Percentiles rank a stretch among this genome's conserved stretches.
Conservation (phyloP, 257 asterid genomes). For the Paulownia fortunei region DNA sequence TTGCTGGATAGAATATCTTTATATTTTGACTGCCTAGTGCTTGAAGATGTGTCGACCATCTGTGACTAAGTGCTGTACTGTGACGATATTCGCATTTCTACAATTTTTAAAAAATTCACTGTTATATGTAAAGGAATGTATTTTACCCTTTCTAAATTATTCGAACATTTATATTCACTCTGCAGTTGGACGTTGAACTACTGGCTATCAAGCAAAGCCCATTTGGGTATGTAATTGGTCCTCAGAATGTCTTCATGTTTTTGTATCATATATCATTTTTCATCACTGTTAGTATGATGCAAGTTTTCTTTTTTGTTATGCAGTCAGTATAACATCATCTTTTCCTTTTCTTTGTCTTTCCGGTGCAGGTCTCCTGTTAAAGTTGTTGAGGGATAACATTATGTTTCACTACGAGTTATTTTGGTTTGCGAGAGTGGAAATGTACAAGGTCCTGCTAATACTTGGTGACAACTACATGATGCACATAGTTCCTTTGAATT, state of each 20-base stretch:
- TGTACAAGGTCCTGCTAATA: neutral
- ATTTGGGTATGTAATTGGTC: conserved; percentile 66
- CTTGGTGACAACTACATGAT: neutral
- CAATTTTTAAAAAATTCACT: neutral
- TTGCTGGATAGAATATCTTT: conserved; percentile 2
- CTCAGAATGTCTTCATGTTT: neutral
- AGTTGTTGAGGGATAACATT: conserved; percentile 76
- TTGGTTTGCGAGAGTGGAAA: neutral
- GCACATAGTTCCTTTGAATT: neutral
- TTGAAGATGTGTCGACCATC: neutral
- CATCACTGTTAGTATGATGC: neutral
- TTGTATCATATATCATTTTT: neutral
- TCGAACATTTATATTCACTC: neutral
- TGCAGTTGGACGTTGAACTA: conserved; percentile 87
- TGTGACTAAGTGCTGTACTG: neutral
- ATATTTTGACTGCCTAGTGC: neutral
- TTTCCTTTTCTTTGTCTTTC: neutral
- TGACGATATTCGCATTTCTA: no score
- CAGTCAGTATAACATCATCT: neutral
- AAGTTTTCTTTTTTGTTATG: neutral
- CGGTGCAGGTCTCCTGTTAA: conserved; percentile 84
- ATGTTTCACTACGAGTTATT: conserved; percentile 22
- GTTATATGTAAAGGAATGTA: neutral
- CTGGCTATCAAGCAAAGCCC: conserved; percentile 89
- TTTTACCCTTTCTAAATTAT: neutral